Percentiles rank a stretch among this genome's conserved stretches.
Conservation (phyloP, 2,329 filamentous ascomycete species). For the Botrytis cinerea region DNA sequence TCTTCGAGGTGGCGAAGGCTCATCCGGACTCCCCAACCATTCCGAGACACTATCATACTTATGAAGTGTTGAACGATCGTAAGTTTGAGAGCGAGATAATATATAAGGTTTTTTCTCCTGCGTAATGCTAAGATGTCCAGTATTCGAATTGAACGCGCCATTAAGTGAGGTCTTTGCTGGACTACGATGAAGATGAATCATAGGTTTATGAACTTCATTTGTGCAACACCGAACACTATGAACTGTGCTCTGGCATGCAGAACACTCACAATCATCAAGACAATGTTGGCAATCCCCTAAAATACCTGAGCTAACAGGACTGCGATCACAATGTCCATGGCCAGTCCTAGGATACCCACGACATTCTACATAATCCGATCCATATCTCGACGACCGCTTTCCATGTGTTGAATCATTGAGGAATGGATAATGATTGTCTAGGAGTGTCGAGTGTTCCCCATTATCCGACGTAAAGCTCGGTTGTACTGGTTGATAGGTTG, state of each 20-base stretch:
- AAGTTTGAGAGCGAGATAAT: slow-evolving; percentile 1
- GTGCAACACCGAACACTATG: slow-evolving; percentile 37
- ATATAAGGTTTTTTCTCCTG: neutral
- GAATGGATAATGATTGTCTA: neutral
- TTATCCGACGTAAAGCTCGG: neutral
- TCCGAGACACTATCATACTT: slow-evolving; percentile 6
- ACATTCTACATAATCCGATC: slow-evolving; percentile 29
- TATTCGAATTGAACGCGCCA: neutral
- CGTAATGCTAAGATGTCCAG: neutral
- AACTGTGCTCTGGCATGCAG: slow-evolving; percentile 34
- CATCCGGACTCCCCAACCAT: slow-evolving; percentile 12
- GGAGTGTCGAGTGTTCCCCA: neutral
- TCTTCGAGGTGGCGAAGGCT: neutral
- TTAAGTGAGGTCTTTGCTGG: neutral
- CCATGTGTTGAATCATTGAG: neutral
- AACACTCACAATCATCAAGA: slow-evolving; percentile 37
- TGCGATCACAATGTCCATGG: slow-evolving; percentile 30
- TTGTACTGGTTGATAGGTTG: neutral
- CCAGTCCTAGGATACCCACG: slow-evolving; percentile 37
- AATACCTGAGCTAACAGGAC: slow-evolving; percentile 30
- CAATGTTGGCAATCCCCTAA: slow-evolving; percentile 40
- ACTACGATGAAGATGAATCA: slow-evolving; percentile 30
- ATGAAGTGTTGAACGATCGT: neutral
- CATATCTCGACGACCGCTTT: neutral
- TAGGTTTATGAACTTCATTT: slow-evolving; percentile 32